A percentile compares a stretch with the other conserved stretches of the same genome.
Evolutionary conservation across 2,329 filamentous ascomycete genomes (phyloP).

Genomic region (Pseudogymnoascus sp.): DNA sequence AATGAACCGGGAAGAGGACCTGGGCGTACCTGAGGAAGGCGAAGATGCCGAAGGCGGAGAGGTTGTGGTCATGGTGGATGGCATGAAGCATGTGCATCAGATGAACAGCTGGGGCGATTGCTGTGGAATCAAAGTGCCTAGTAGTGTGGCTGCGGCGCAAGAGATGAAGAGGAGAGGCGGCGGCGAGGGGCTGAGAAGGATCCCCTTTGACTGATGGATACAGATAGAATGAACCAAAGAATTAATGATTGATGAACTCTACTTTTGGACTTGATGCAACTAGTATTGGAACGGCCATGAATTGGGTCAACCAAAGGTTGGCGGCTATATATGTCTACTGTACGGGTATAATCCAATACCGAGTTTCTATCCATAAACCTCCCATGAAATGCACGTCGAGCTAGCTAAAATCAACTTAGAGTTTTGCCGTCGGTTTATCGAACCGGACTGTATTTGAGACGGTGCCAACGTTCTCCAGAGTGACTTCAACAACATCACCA

Average conservation of each 20-base stretch:
- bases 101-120: slow-evolving; percentile 84
- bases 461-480: slow-evolving; percentile 56
- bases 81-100: slow-evolving; percentile 63
- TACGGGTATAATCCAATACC: slow-evolving; percentile 9
- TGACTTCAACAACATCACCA: slow-evolving; percentile 62
- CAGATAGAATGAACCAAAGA: background rate
- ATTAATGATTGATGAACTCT: slow-evolving; percentile 2
- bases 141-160: slow-evolving; percentile 81
- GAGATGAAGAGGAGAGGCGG: slow-evolving; percentile 72
- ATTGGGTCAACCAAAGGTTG: background rate
- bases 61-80: slow-evolving; percentile 56
- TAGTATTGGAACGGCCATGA: background rate
- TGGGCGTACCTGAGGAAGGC: slow-evolving; percentile 39
- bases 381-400: background rate
- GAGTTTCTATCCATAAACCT: slow-evolving; percentile 6
- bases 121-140: slow-evolving; percentile 95
- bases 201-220: slow-evolving; percentile 64
- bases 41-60: slow-evolving; percentile 48
- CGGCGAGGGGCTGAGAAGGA: slow-evolving; percentile 55
- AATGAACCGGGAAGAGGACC: slow-evolving; percentile 63
- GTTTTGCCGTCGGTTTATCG: slow-evolving; percentile 30
- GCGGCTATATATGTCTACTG: slow-evolving; percentile 1
- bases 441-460: slow-evolving; percentile 47
- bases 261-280: background rate
- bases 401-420: slow-evolving; percentile 20